A percentile compares a stretch with the other conserved stretches of the same genome.
Evolutionary conservation across 192 early-diverging fungal species (phyloP).

Genomic region (Coemansia reversa): DNA sequence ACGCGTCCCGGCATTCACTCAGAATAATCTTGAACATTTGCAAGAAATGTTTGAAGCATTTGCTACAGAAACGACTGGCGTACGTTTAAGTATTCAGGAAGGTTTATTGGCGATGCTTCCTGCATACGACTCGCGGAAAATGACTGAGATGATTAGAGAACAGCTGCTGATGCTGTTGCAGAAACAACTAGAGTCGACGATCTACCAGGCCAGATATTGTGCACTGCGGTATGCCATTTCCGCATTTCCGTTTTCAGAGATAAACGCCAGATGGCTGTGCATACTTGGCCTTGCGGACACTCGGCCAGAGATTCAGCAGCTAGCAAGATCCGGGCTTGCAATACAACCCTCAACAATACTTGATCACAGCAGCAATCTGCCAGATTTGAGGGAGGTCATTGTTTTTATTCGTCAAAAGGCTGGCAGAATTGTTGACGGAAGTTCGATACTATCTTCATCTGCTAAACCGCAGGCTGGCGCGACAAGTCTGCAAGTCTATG

Average conservation of each 20-base stretch:
- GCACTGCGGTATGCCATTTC: constrained; percentile 64
- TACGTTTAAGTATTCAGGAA: constrained; percentile 80
- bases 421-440: neutral
- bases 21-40: constrained; percentile 62
- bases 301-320: constrained; percentile 28
- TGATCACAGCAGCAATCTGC: constrained; percentile 6
- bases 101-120: constrained; percentile 74
- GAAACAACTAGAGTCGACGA: constrained; percentile 47
- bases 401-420: constrained; percentile 14
- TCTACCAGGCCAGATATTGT: constrained; percentile 59
- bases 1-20: constrained; percentile 69
- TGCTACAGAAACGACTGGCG: constrained; percentile 50
- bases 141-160: constrained; percentile 8
- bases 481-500: constrained; percentile 13
- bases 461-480: neutral
- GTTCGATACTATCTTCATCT: neutral
- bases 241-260: constrained; percentile 59
- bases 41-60: constrained; percentile 71
- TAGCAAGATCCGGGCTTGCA: constrained; percentile 29
- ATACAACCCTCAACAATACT: constrained; percentile 8
- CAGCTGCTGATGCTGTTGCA: constrained; percentile 57
- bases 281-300: constrained; percentile 52
- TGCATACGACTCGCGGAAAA: constrained; percentile 53
- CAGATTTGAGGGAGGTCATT: constrained; percentile 19
- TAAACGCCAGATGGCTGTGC: constrained; percentile 64